Conservation (phyloP, 1,284 basidiomycete species). For the Coriolopsis trogii region DNA sequence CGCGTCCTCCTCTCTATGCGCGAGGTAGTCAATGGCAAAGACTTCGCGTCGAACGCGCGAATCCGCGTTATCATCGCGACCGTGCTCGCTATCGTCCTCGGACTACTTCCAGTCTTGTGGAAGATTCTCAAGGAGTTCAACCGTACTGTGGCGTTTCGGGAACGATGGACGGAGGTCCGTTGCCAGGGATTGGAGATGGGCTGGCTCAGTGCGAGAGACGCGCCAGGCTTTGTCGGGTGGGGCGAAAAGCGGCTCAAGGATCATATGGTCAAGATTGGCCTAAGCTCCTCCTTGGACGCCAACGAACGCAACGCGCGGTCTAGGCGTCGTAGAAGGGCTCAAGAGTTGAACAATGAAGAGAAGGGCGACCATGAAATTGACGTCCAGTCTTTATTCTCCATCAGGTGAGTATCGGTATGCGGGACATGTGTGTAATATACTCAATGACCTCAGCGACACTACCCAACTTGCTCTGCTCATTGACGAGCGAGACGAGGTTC, state of each 20-base stretch:
- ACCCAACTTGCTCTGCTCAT: conserved; percentile 65
- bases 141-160: conserved; percentile 53
- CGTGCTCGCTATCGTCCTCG: conserved; percentile 59
- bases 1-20: conserved; percentile 8
- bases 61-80: conserved; percentile 69
- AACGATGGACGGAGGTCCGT: conserved; percentile 60
- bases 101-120: conserved; percentile 64
- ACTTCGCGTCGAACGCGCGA: conserved; percentile 51
- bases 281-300: conserved; percentile 57
- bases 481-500: conserved; percentile 69
- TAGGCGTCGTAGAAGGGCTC: conserved; percentile 35
- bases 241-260: conserved; percentile 73
- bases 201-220: conserved; percentile 63
- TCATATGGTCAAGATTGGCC: conserved; percentile 62
- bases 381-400: conserved; percentile 71
- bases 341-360: conserved; percentile 42
- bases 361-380: conserved; percentile 59
- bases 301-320: conserved; percentile 28
- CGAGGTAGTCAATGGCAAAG: conserved; percentile 39
- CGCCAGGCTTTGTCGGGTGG: conserved; percentile 68
- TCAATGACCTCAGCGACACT: conserved; percentile 56
- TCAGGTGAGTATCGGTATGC: conserved; percentile 53
- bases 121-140: conserved; percentile 70
- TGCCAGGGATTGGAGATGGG: conserved; percentile 75
- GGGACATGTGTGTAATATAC: neutral